These are phyloP conservation scores for Ustilago nuda DNA, from an alignment of 1,284 basidiomycete species.

Conservation along the genomic window DNA sequence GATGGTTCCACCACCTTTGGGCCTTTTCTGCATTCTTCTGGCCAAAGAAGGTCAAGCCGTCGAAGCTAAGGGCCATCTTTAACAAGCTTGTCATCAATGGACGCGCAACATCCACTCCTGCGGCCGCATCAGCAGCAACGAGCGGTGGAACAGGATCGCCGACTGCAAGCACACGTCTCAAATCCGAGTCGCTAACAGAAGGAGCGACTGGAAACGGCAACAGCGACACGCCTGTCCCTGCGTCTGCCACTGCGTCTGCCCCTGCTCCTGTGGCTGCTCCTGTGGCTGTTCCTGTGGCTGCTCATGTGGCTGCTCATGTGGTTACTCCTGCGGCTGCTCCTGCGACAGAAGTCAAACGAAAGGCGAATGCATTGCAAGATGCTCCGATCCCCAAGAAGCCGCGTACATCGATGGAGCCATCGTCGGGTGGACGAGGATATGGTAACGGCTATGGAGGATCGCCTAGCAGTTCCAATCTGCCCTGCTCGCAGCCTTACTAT, in stretches of 20 bases:
- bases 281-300: not conserved
- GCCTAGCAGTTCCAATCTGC: slow-evolving; percentile 19
- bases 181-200: slow-evolving; percentile 26
- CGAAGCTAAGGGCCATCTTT: slow-evolving; percentile 61
- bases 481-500: slow-evolving; percentile 34
- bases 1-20: slow-evolving; percentile 95
- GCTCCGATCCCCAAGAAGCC: slow-evolving; percentile 56
- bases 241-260: not conserved
- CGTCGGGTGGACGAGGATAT: slow-evolving; percentile 25
- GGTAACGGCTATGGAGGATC: slow-evolving; percentile 40
- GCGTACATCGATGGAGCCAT: slow-evolving; percentile 48
- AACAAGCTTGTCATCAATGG: slow-evolving; percentile 59
- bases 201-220: slow-evolving; percentile 27
- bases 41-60: slow-evolving; percentile 80
- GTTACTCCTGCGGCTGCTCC: not conserved
- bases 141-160: slow-evolving; percentile 24
- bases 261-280: not conserved
- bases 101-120: slow-evolving; percentile 20
- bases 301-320: not conserved
- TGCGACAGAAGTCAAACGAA: slow-evolving; percentile 38
- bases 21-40: slow-evolving; percentile 86
- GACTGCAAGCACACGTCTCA: slow-evolving; percentile 13
- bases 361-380: slow-evolving; percentile 44
- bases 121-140: slow-evolving; percentile 10
- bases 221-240: slow-evolving; percentile 3